These are phyloP conservation scores for Paracoccidioides brasiliensis DNA, from an alignment of 2,329 filamentous ascomycete genomes.

Conservation along the genomic window DNA sequence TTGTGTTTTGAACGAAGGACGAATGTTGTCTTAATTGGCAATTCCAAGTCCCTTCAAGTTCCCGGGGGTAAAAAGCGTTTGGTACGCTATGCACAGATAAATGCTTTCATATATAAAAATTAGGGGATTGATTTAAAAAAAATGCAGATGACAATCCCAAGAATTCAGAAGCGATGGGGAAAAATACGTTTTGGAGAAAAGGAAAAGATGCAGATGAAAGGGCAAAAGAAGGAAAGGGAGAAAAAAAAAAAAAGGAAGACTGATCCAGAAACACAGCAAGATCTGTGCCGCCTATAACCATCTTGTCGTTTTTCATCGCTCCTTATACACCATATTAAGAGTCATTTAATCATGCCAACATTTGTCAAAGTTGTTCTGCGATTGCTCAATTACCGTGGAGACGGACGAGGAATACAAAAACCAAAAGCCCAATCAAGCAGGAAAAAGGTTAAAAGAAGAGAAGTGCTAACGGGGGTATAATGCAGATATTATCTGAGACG, in stretches of 20 bases:
- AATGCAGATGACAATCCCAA: neutral
- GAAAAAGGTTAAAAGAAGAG: neutral
- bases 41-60: no score
- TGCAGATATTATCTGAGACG: constrained; percentile 79
- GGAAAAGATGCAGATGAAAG: neutral
- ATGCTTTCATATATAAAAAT: constrained; percentile 12
- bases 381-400: neutral
- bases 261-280: constrained; percentile 1
- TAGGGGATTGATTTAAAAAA: neutral
- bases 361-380: neutral
- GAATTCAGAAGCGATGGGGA: neutral
- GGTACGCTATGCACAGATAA: neutral
- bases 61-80: no score
- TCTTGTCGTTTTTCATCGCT: neutral
- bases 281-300: neutral
- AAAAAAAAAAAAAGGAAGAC: neutral
- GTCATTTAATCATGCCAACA: neutral
- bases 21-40: neutral
- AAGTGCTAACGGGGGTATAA: neutral
- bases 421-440: neutral
- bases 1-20: neutral
- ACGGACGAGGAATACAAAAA: neutral
- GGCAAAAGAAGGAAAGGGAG: neutral
- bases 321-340: neutral
- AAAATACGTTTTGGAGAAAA: neutral